These are phyloP conservation scores for Neocucurbitaria cava DNA, from an alignment of 2,329 filamentous ascomycete genomes.

Conservation along the genomic window DNA sequence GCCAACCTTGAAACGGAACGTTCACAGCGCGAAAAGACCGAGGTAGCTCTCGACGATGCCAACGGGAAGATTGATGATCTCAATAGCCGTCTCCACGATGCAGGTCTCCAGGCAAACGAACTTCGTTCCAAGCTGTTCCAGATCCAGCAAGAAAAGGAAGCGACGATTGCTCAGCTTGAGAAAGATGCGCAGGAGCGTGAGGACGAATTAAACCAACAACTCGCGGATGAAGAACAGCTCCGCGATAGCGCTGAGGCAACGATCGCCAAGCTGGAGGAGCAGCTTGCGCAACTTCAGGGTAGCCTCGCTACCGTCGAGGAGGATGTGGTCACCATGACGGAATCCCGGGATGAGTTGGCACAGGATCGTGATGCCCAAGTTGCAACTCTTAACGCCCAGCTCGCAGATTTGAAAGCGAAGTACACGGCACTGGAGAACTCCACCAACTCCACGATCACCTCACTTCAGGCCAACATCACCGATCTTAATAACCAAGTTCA, in stretches of 20 bases:
- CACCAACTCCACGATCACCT: constrained; percentile 38
- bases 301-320: constrained; percentile 37
- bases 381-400: constrained; percentile 42
- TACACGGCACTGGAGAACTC: constrained; percentile 41
- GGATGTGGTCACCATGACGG: constrained; percentile 28
- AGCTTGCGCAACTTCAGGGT: constrained; percentile 45
- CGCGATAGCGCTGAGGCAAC: constrained; percentile 49
- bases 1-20: constrained; percentile 50
- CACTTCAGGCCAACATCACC: constrained; percentile 48
- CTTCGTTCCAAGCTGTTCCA: constrained; percentile 57
- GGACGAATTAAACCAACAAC: constrained; percentile 46
- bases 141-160: constrained; percentile 52
- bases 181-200: constrained; percentile 48
- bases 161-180: constrained; percentile 49
- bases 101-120: constrained; percentile 56
- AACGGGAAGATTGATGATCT: constrained; percentile 52
- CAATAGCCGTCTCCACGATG: constrained; percentile 48
- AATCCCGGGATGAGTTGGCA: constrained; percentile 42
- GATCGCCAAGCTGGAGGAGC: constrained; percentile 40
- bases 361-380: constrained; percentile 43
- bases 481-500: constrained; percentile 51
- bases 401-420: constrained; percentile 42
- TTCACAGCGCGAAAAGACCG: constrained; percentile 52
- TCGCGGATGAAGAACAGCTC: constrained; percentile 48
- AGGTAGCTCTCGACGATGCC: constrained; percentile 52